A percentile compares a stretch with the other conserved stretches of the same genome.
Evolutionary conservation across 192 early-diverging fungal species (phyloP).

Genomic region (Umbelopsis sp.): DNA sequence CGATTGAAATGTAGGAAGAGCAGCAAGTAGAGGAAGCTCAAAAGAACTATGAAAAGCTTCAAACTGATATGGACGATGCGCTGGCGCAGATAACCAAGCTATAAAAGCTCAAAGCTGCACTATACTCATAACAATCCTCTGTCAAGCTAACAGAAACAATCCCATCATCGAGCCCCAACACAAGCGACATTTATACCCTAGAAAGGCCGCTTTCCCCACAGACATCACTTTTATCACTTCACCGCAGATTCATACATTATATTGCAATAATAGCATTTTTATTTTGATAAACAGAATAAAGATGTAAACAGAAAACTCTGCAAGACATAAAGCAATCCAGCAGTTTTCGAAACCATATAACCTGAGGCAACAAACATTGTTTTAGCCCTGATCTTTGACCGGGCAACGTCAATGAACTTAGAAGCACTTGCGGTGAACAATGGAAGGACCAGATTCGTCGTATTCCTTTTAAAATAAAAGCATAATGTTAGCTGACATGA

Average conservation of each 20-base stretch:
- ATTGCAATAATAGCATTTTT: slow-evolving; percentile 9
- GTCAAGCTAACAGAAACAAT: no score
- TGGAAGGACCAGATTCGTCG: slow-evolving; percentile 60
- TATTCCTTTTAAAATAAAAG: slow-evolving; percentile 23
- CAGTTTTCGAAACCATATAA: background rate
- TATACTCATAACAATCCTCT: no score
- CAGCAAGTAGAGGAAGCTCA: slow-evolving; percentile 27
- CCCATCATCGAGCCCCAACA: no score
- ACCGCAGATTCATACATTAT: background rate
- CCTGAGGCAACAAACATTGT: background rate
- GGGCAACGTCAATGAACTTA: slow-evolving; percentile 24
- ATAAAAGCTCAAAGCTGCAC: slow-evolving; percentile 3
- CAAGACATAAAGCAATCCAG: background rate
- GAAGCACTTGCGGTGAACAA: slow-evolving; percentile 64
- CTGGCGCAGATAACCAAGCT: slow-evolving; percentile 29
- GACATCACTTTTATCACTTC: background rate
- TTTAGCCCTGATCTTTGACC: background rate
- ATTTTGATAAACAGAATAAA: slow-evolving; percentile 18
- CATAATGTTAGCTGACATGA: background rate
- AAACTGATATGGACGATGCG: slow-evolving; percentile 38
- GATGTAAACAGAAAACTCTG: slow-evolving; percentile 10
- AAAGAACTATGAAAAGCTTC: slow-evolving; percentile 29
- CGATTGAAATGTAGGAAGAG: background rate
- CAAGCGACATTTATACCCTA: no score
- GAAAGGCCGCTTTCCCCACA: background rate